These are phyloP conservation scores for Elaeis oleifera DNA, from an alignment of 202 grass and related monocot genomes.

Conservation along the genomic window DNA sequence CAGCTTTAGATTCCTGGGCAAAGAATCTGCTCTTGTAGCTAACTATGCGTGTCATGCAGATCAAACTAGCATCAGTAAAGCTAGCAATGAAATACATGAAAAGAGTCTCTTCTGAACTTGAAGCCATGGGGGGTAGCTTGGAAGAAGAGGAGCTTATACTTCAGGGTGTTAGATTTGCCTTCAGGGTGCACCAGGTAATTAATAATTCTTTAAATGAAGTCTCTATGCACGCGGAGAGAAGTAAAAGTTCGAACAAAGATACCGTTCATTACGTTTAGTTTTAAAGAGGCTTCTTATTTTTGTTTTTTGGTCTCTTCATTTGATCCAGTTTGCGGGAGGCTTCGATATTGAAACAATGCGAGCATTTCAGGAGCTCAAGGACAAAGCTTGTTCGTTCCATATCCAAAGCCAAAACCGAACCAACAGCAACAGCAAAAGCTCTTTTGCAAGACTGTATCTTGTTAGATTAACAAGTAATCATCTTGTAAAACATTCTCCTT, in stretches of 20 bases:
- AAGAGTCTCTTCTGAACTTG: slow-evolving; percentile 81
- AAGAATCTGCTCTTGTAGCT: neutral
- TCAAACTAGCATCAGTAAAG: slow-evolving; percentile 81
- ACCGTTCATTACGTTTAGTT: no score
- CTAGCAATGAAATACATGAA: slow-evolving; percentile 80
- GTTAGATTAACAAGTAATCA: slow-evolving; percentile 13
- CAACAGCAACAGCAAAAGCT: slow-evolving; percentile 47
- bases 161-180: slow-evolving; percentile 88
- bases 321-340: slow-evolving; percentile 73
- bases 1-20: no score
- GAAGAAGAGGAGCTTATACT: slow-evolving; percentile 96
- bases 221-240: no score
- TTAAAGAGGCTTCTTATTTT: neutral
- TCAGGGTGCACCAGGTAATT: slow-evolving; percentile 91
- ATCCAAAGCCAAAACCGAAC: slow-evolving; percentile 37
- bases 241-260: no score
- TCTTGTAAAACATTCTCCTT: no score
- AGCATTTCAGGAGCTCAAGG: slow-evolving; percentile 90
- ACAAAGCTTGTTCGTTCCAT: slow-evolving; percentile 68
- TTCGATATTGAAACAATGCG: slow-evolving; percentile 95
- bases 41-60: slow-evolving; percentile 31
- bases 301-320: neutral
- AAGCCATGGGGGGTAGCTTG: slow-evolving; percentile 39
- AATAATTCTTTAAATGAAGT: neutral
- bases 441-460: slow-evolving; percentile 37